Evolutionary conservation across 2,329 filamentous ascomycete genomes (phyloP), one percentile per base, ranked within the genome.

Genomic region (Colletotrichum acutatum): DNA sequence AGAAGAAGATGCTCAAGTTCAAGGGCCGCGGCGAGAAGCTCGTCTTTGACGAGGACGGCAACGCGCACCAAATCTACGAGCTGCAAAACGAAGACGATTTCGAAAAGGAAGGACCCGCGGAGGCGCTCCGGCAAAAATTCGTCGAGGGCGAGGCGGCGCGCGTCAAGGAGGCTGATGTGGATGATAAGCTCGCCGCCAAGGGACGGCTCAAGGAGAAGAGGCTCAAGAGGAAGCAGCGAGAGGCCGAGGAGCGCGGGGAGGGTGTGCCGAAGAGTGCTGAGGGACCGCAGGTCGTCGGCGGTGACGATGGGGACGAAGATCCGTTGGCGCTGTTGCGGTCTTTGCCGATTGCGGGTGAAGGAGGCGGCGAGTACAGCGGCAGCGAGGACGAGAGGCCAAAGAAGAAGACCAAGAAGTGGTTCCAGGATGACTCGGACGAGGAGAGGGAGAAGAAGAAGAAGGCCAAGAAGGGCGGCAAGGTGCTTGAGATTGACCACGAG

Each of bases 1-100:
- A 98, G 88, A 98, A 98, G 88, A 94, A 97, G 83, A 90, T 98
- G 76, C 89, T 95, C 79, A 97, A 97, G 81, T 94, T 94, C 86
- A 97, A 95, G 86, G 94, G 95, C 79, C 93, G 93, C 80, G 93
- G 94, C 14, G 92, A 90, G 53, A 97, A 97, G 81, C 85, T 98
- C 8, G 88, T 98, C 5, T 99, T 96, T 81, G 96, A 98, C 83
- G 95, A 98, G 60, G 95, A 98, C 37, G 96, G 95, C 77, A 92
- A 93, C 74, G 88, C 95, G 3, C 95, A 97, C 81, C 90, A 94
- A 75, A 82, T 97, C 16, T 98, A 98, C 84, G 94, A 97, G 81
- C 91, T 99, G 76, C 93, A 96, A 80, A 90, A 94, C 81, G 95
- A 98, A 83, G 91, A 92, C 0, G 90, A 92, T 76, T 99, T 98